phyloP scores from a whole-genome alignment of 202 grass and related monocot species.

The Tripidium arundinaceum region DNA sequence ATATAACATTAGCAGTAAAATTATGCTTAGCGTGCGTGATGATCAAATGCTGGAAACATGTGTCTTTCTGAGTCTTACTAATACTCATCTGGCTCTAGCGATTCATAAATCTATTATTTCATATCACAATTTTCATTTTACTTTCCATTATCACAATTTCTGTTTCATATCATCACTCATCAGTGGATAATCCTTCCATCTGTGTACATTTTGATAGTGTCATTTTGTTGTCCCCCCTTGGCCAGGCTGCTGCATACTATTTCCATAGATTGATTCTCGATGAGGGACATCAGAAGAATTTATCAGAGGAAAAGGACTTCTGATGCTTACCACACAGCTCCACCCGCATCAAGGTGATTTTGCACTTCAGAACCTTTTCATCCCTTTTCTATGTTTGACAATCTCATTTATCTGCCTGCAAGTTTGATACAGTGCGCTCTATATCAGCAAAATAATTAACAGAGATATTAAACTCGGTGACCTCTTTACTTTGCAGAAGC shows the following conservation, averaged over 20 bases:
- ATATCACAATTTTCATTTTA: neutral
- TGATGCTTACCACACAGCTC: conserved; percentile 51
- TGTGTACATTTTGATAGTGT: too few relatives aligned
- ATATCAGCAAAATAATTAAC: neutral
- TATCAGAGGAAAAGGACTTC: conserved; percentile 68
- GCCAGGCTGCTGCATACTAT: conserved; percentile 79
- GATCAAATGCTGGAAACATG: conserved; percentile 86
- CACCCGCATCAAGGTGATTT: conserved; percentile 67
- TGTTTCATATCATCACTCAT: too few relatives aligned
- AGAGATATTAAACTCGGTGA: neutral
- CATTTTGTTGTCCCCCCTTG: too few relatives aligned
- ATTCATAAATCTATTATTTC: neutral
- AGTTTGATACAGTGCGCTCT: neutral
- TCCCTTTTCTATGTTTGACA: neutral
- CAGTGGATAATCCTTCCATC: too few relatives aligned
- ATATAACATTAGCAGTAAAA: conserved; percentile 68
- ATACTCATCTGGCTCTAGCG: neutral
- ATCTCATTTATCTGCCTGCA: neutral
- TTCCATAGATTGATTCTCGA: conserved; percentile 87
- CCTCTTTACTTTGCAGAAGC: too few relatives aligned
- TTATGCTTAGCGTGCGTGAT: conserved; percentile 78
- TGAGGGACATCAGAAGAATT: conserved; percentile 78
- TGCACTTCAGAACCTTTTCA: neutral
- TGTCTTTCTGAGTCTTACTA: conserved; percentile 14
- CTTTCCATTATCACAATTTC: too few relatives aligned